Evolutionary conservation across 2,329 filamentous ascomycete genomes (phyloP), one percentile per base, ranked within the genome.

Genomic region (Phoma sp.): DNA sequence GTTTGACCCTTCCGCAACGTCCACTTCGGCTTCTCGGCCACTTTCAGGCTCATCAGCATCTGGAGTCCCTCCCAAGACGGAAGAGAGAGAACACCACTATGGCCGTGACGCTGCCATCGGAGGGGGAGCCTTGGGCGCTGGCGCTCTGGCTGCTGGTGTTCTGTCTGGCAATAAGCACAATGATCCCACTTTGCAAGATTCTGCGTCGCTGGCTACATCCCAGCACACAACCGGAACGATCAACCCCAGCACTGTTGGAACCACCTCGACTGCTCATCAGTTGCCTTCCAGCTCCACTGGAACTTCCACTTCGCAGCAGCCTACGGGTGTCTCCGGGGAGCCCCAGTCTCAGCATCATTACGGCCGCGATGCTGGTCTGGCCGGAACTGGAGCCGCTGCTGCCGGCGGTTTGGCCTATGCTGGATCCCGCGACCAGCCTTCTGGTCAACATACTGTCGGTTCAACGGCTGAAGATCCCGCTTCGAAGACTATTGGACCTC

Each of bases 51-150:
- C 61, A 22, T 42, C 57, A 10, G 50, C 52, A 9, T 37, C 53
- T 7, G 47, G 50, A 7, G 32, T 30, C 4, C 13, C 52, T 18
- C 42, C 53, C 25, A 44, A 54, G 14, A 47, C 55, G 11, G 60
- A 57, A 37, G 47, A 57, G 7, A 42, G 59, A 18, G 54, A 68
- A 35, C 64, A 71, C 30, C 62, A 68, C 37, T 59, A 62, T 24
- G 61, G 66, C n/a, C 57, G 64, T 18, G 64, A 71, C 38, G 62
- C 68, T 35, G 70, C 67, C 9, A 30, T 72, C 18, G 67, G 59
- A 35, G 73, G 67, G 24, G 70, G 66, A 33, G 59, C 65, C 14
- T 66, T 66, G 5, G 68, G 63, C 30, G 64, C 66, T 13, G 71
- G 70, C 4, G 64, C 66, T 24, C 67, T 68, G 41, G 73, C 66